phyloP scores from a whole-genome alignment of 2,329 filamentous ascomycete genomes.

The Pseudogymnoascus destructans region DNA sequence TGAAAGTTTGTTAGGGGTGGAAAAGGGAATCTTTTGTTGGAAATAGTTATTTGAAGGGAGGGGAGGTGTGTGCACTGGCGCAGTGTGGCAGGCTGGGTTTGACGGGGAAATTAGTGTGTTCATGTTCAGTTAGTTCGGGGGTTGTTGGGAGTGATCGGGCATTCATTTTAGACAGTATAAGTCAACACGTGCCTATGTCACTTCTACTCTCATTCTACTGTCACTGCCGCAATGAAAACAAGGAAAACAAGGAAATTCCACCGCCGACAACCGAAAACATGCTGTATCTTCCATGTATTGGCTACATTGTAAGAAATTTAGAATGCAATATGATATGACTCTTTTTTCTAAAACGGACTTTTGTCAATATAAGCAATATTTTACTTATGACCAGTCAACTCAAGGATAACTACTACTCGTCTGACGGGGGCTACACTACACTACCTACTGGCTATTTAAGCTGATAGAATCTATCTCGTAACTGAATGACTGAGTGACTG shows the following conservation, averaged over 20 bases:
- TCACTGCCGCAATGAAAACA: not conserved
- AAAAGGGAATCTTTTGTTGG: conserved; percentile 1
- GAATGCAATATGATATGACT: conserved; percentile 1
- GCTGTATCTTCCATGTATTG: not conserved
- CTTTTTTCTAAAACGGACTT: not conserved
- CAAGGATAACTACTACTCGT: not conserved
- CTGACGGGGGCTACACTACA: not conserved
- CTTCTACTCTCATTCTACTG: not conserved
- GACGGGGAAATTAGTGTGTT: conserved; percentile 2
- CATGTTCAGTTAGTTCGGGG: not conserved
- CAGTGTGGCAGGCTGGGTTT: not conserved
- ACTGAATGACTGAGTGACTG: too few relatives aligned
- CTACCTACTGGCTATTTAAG: not conserved
- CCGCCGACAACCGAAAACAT: not conserved
- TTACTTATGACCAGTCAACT: not conserved
- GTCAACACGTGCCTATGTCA: not conserved
- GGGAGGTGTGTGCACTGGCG: not conserved
- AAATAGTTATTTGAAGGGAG: not conserved
- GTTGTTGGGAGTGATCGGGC: not conserved
- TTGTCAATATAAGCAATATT: not conserved
- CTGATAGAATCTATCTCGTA: too few relatives aligned
- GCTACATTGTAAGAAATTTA: not conserved
- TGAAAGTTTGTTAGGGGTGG: not conserved
- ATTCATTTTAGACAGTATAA: conserved; percentile 2
- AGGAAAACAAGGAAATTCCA: not conserved